Conservation (phyloP, 2,329 filamentous ascomycete genomes). For the Catunica adiposa region DNA sequence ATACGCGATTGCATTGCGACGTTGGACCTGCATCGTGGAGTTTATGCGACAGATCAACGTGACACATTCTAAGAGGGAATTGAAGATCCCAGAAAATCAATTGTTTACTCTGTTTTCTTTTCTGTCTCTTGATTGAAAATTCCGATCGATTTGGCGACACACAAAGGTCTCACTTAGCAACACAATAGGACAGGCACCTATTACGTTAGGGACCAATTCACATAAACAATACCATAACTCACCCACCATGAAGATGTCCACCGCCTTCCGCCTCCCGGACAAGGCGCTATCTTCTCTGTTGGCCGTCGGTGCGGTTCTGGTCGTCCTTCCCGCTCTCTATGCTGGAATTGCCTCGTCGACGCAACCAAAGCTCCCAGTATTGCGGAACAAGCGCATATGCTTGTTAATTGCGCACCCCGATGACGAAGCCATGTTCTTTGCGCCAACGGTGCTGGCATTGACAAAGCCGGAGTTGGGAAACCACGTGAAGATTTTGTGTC, state of each 20-base stretch:
- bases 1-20: neutral
- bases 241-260: constrained; percentile 11
- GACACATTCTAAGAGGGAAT: too few species aligned
- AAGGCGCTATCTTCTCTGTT: constrained; percentile 13
- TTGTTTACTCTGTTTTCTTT: too few species aligned
- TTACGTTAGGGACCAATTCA: neutral
- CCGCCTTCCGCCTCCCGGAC: constrained; percentile 8
- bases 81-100: too few species aligned
- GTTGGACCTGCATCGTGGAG: neutral
- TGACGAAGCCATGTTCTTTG: constrained; percentile 99
- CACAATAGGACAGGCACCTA: neutral
- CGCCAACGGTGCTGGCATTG: constrained; percentile 71
- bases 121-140: too few species aligned
- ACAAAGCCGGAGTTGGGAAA: constrained; percentile 67
- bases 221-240: neutral
- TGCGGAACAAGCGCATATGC: constrained; percentile 73
- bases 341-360: constrained; percentile 32
- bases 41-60: too few species aligned
- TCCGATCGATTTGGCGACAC: too few species aligned
- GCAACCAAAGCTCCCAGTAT: constrained; percentile 40
- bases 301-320: constrained; percentile 21
- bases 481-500: constrained; percentile 83
- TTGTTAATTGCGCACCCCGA: constrained; percentile 93
- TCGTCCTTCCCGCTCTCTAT: constrained; percentile 35
- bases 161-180: too few species aligned